Evolutionary conservation across 192 early-diverging fungal genomes (phyloP).

Genomic region (Umbelopsis sp.): DNA sequence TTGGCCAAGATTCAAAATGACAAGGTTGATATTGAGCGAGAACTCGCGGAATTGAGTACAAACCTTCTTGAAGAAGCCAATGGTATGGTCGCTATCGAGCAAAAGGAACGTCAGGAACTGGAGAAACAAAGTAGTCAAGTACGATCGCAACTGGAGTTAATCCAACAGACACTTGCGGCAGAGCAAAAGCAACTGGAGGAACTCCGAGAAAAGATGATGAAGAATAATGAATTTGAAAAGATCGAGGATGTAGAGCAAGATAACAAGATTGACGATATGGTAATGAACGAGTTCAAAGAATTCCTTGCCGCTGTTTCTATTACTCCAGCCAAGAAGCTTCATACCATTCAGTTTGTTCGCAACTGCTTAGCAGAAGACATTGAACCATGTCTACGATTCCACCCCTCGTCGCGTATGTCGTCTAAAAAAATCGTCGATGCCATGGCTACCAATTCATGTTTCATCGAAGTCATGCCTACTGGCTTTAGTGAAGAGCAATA

Average conservation of each 20-base stretch:
- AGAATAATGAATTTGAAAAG: slow-evolving; percentile 44
- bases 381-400: slow-evolving; percentile 92
- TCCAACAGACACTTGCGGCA: slow-evolving; percentile 55
- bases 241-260: slow-evolving; percentile 35
- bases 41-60: slow-evolving; percentile 88
- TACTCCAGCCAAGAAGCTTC: slow-evolving; percentile 71
- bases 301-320: slow-evolving; percentile 70
- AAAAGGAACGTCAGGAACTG: slow-evolving; percentile 50
- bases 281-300: slow-evolving; percentile 85
- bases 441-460: slow-evolving; percentile 81
- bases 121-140: slow-evolving; percentile 48
- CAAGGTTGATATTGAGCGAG: slow-evolving; percentile 84
- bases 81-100: slow-evolving; percentile 79
- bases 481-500: slow-evolving; percentile 48
- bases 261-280: slow-evolving; percentile 66
- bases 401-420: slow-evolving; percentile 83
- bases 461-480: slow-evolving; percentile 76
- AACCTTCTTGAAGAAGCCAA: slow-evolving; percentile 94
- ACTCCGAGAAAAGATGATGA: slow-evolving; percentile 72
- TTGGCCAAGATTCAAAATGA: slow-evolving; percentile 81
- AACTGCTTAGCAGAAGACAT: slow-evolving; percentile 89
- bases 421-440: slow-evolving; percentile 85
- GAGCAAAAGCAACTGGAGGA: slow-evolving; percentile 80
- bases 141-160: slow-evolving; percentile 58
- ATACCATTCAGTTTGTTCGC: slow-evolving; percentile 79